phyloP scores from a whole-genome alignment of 352 stramenopile species.

The Pythium aquatile region DNA sequence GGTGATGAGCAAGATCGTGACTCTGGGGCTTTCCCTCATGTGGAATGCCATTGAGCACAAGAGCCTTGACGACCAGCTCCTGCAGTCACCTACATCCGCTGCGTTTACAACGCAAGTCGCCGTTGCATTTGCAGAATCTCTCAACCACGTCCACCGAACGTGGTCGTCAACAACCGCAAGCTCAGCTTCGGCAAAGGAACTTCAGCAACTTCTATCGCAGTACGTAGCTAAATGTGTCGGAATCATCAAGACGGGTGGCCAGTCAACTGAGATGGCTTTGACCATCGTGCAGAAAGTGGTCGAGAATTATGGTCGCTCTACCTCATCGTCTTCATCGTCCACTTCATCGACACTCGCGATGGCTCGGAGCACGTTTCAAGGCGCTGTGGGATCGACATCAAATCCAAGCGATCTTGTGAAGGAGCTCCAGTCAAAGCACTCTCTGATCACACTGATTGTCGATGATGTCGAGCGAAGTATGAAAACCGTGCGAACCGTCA shows the following conservation, averaged over 20 bases:
- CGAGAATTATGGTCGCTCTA: conserved; percentile 39
- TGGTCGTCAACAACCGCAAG: conserved; percentile 47
- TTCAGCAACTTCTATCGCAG: conserved; percentile 65
- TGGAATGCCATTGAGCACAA: conserved; percentile 62
- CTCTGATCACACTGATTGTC: conserved; percentile 56
- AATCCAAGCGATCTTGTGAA: conserved; percentile 61
- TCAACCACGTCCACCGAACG: conserved; percentile 70
- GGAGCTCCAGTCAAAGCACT: conserved; percentile 60
- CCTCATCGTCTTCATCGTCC: conserved; percentile 1
- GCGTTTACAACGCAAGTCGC: conserved; percentile 49
- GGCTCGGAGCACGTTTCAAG: conserved; percentile 27
- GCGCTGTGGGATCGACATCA: conserved; percentile 8
- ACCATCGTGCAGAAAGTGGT: conserved; percentile 70
- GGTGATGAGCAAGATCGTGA: conserved; percentile 71
- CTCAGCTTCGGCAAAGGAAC: conserved; percentile 59
- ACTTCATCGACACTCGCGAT: conserved; percentile 43
- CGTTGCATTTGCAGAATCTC: conserved; percentile 57
- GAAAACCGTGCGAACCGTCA: not conserved
- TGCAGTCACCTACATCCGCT: not conserved
- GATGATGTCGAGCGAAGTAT: conserved; percentile 44
- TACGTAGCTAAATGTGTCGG: conserved; percentile 74
- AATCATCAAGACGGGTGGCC: conserved; percentile 53
- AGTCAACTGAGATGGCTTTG: conserved; percentile 71
- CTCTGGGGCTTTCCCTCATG: conserved; percentile 68
- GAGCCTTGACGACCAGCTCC: conserved; percentile 11